Base-by-base conservation (phyloP, 2,329 filamentous ascomycete genomes). In the Chaetomium sp. region DNA sequence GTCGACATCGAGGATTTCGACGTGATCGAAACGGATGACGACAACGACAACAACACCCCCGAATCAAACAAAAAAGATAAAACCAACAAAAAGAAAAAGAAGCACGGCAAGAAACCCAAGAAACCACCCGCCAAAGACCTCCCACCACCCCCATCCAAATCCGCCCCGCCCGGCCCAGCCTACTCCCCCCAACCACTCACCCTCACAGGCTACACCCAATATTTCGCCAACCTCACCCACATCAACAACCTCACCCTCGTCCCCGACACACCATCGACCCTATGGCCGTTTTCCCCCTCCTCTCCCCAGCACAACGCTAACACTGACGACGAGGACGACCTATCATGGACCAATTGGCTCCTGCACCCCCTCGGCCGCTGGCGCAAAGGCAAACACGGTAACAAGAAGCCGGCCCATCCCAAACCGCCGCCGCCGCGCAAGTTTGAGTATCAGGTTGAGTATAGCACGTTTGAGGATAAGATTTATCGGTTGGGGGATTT, bases 201-300 rank as follows among this genome's bases (percentile, higher is more conserved):
- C 0, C 76, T 91, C 59, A 78, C 87, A 3, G 84, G 89, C 5
- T 96, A 90, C 70, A 90, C 84, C 4, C 94, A 99, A 66, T 96
- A 95, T 70, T 96, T 84, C 70, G 91, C 92, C 58, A 99, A 99
- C 69, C 74, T 99, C n/a, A 97, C 92, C 0, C 74, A 82, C 56
- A 86, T 96, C 71, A 95, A 97, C 72, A 88, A 91, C 64, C 41
- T 65, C 37, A 62, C 56, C 9, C 55, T 63, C 35, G 54, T 52
- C 47, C 12, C 19, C 19, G 19, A 27, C 19, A 27, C n/a, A n/a
- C n/a, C n/a, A n/a, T n/a, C n/a, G n/a, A n/a, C n/a, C n/a, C n/a
- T n/a, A n/a, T n/a, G n/a, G n/a, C n/a, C n/a, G n/a, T n/a, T n/a
- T n/a, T n/a, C n/a, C n/a, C n/a, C n/a, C 32, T 2, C 41, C 33